Conservation (phyloP, 2,329 filamentous ascomycete species). For the Sporothrix luriei region DNA sequence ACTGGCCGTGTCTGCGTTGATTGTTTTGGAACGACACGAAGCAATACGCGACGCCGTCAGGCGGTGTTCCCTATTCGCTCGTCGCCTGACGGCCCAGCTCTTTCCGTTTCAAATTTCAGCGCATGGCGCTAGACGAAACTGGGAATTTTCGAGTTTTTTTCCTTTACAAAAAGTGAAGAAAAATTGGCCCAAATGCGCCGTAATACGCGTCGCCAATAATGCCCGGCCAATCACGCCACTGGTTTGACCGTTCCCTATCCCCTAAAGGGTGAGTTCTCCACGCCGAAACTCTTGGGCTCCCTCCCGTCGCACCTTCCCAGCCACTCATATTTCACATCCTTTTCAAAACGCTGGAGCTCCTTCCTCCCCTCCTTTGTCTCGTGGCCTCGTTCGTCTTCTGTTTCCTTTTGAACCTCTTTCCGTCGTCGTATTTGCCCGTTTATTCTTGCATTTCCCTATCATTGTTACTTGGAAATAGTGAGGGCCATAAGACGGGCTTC, state of each 20-base stretch:
- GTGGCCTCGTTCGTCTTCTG: neutral
- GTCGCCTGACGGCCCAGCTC: slow-evolving; percentile 14
- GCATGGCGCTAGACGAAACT: slow-evolving; percentile 11
- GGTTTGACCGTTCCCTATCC: slow-evolving; percentile 19
- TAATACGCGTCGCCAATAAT: slow-evolving; percentile 25
- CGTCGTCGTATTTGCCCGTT: slow-evolving; percentile 5
- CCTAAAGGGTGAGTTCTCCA: neutral
- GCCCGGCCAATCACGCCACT: slow-evolving; percentile 22
- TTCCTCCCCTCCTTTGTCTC: neutral
- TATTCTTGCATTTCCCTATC: neutral
- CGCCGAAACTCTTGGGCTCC: slow-evolving; percentile 7
- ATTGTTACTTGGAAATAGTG: neutral
- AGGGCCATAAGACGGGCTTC: neutral
- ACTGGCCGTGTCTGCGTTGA: neutral
- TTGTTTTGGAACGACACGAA: slow-evolving; percentile 6
- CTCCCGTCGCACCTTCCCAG: slow-evolving; percentile 7
- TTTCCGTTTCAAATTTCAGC: neutral
- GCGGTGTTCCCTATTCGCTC: neutral
- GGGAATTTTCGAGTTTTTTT: slow-evolving; percentile 12
- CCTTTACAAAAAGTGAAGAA: slow-evolving; percentile 4
- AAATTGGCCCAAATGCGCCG: slow-evolving; percentile 7
- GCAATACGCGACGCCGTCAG: neutral
- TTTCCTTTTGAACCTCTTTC: neutral
- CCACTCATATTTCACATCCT: slow-evolving; percentile 23
- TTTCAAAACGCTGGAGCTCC: slow-evolving; percentile 24